Conservation (phyloP, 1,139 yeast genomes). For the Lodderomyces oxycetoniae region DNA sequence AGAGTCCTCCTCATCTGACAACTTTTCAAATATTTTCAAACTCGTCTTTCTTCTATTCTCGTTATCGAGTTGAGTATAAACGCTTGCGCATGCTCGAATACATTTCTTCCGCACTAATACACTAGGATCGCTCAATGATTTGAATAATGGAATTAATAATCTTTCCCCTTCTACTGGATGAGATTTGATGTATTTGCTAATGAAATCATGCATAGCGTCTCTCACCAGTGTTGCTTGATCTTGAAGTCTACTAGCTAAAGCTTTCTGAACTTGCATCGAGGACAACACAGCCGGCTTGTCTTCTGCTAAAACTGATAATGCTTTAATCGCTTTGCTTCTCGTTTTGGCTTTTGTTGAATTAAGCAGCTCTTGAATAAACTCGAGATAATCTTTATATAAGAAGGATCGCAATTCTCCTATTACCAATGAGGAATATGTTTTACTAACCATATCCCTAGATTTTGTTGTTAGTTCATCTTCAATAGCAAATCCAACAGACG, state of each 20-base stretch:
- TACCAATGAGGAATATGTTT: not conserved
- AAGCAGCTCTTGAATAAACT: constrained; percentile 17
- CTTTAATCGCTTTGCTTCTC: constrained; percentile 61
- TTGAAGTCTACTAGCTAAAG: constrained; percentile 47
- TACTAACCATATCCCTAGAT: not conserved
- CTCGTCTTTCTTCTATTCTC: constrained; percentile 41
- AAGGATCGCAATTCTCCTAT: not conserved
- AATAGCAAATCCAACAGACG: constrained; percentile 1
- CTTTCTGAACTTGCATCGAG: constrained; percentile 45
- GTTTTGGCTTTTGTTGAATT: constrained; percentile 54
- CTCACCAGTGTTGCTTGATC: constrained; percentile 70
- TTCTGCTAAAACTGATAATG: constrained; percentile 43
- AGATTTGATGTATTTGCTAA: constrained; percentile 46
- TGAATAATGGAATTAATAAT: constrained; percentile 48
- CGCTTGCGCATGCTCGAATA: constrained; percentile 44
- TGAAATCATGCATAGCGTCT: constrained; percentile 68
- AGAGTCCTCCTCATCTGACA: constrained; percentile 68
- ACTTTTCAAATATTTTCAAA: constrained; percentile 46
- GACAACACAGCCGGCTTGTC: constrained; percentile 48
- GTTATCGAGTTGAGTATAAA: constrained; percentile 35
- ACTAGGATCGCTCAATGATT: constrained; percentile 55
- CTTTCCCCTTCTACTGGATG: constrained; percentile 43
- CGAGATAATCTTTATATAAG: not conserved
- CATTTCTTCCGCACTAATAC: constrained; percentile 62
- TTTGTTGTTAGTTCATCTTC: not conserved